Base-by-base conservation (phyloP, 192 early-diverging fungal species). In the Coemansia sp. region DNA sequence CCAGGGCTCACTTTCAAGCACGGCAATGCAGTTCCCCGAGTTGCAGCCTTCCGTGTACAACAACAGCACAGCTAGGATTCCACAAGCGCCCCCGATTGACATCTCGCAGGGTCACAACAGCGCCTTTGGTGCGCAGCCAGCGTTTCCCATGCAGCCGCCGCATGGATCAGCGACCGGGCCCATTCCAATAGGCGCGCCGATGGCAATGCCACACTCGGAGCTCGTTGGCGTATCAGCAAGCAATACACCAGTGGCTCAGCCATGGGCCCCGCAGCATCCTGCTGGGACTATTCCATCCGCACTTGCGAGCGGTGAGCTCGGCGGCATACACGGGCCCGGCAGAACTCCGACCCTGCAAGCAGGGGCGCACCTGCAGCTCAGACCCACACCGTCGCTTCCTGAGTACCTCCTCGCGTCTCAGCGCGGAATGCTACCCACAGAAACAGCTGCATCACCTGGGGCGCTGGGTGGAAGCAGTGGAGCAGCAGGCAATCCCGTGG, bases 321-420 rank as follows among this genome's bases (percentile, higher is more conserved):
- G 25, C 27, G 58, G 27, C 48, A 23, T 47, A 19, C 32, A 54
- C 1, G 30, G 26, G 14, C 10, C 47, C 54, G 55, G 63, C 25
- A 65, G 63, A 65, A 57, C 57, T 54, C 54, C 63, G 18, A 27
- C 55, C 16, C 24, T 71, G 54, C 58, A 71, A 14, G 34, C 67
- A 44, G 54, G 47, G 6, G 50, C 41, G 23, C 54, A 64, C 22
- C 49, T 69, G 48, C 71, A 68, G 26, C 56, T 70, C 9, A 69
- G 67, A 41, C 60, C 76, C 8, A 64, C 76, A 22, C 64, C 76
- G 19, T 73, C 71, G 7, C 61, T 79, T 51, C 71, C 76, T 24
- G 64, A 68, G 30, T 54, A 67, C 44, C 48, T 79, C n/a, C 32
- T 73, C 18, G 31, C 60, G 12, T 38, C 67, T n/a, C 54, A 64